Conservation (phyloP, 495 filamentous ascomycete genomes). For the Penicillium pulvis region DNA sequence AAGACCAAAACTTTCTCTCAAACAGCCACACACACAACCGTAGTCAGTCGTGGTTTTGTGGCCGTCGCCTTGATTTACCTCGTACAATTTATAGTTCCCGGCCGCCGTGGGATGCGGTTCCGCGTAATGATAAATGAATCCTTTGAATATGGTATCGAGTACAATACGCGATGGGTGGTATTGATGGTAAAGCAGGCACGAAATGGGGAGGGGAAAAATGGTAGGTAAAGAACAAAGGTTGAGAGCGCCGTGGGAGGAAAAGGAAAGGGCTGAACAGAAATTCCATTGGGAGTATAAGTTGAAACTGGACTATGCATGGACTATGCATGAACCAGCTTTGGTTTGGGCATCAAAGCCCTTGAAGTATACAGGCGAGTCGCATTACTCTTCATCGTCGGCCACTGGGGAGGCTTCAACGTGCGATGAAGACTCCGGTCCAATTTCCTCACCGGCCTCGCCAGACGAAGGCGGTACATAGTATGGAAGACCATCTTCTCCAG, state of each 20-base stretch:
- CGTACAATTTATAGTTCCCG: too few species aligned
- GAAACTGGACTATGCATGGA: conserved; percentile 1
- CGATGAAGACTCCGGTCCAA: conserved; percentile 23
- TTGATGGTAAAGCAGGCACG: background rate
- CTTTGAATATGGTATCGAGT: too few species aligned
- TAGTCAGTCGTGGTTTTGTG: background rate
- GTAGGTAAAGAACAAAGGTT: conserved; percentile 16
- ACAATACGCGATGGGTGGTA: background rate
- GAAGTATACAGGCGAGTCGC: background rate
- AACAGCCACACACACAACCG: too few species aligned
- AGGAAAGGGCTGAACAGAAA: background rate
- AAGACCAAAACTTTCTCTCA: too few species aligned
- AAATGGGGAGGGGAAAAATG: background rate
- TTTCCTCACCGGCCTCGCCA: conserved; percentile 20
- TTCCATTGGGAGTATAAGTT: background rate
- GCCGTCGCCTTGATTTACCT: too few species aligned
- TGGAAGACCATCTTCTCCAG: conserved; percentile 82
- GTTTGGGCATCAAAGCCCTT: background rate
- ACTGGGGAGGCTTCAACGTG: conserved; percentile 30
- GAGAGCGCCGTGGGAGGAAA: background rate
- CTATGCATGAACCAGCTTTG: background rate
- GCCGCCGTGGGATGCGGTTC: too few species aligned
- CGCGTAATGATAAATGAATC: too few species aligned
- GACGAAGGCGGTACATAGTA: conserved; percentile 65
- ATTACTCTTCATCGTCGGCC: conserved; percentile 24